phyloP scores from a whole-genome alignment of 192 early-diverging fungal genomes.

The Pilaira anomala region DNA sequence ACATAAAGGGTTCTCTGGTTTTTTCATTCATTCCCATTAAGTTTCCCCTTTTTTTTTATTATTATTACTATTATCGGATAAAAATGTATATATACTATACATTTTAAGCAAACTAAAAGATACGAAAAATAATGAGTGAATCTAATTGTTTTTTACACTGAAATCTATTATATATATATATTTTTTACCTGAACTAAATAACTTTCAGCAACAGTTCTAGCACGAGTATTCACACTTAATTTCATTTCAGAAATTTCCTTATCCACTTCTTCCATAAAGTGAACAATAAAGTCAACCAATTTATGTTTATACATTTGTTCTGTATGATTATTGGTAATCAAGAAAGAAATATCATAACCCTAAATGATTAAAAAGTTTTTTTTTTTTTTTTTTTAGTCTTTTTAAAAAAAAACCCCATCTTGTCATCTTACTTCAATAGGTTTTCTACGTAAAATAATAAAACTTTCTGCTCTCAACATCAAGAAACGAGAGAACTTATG shows the following conservation, averaged over 20 bases:
- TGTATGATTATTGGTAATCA: conserved; percentile 96
- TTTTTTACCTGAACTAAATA: conserved; percentile 31
- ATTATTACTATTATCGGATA: too few relatives aligned
- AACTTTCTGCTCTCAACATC: conserved; percentile 95
- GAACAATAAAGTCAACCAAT: conserved; percentile 97
- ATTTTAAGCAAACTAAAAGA: conserved; percentile 23
- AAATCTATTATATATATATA: not conserved
- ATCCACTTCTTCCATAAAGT: conserved; percentile 99
- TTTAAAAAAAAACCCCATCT: not conserved
- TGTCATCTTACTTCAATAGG: conserved; percentile 81
- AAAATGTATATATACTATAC: too few relatives aligned
- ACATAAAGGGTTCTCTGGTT: too few relatives aligned
- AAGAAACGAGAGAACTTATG: conserved; percentile 98
- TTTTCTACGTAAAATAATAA: conserved; percentile 88
- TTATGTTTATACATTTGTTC: conserved; percentile 99
- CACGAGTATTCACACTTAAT: conserved; percentile 88
- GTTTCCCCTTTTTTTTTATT: too few relatives aligned
- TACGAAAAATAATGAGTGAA: not conserved
- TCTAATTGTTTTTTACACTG: not conserved
- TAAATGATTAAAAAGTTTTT: too few relatives aligned
- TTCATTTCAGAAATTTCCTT: conserved; percentile 99
- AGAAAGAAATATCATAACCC: conserved; percentile 97
- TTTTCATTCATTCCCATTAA: too few relatives aligned
- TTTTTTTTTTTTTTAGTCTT: too few relatives aligned
- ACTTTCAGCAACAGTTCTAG: conserved; percentile 53